Conservation (phyloP, 225 moss, liverwort and hornwort species). For the Sphagnum tenellum region DNA sequence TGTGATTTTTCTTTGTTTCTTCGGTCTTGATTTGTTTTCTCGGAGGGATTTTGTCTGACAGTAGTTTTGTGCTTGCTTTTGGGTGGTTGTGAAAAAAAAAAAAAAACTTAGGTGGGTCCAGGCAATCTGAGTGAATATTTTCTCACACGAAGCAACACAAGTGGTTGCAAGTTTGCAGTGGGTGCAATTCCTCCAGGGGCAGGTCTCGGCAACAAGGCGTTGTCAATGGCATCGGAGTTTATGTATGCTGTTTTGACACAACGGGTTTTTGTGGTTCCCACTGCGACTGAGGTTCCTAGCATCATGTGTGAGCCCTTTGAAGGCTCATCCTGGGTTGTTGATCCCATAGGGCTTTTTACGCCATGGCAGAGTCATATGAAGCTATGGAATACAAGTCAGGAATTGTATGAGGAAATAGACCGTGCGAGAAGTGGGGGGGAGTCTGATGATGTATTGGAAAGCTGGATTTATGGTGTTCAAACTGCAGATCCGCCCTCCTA, state of each 20-base stretch:
- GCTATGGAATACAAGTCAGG: neutral
- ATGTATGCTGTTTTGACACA: constrained; percentile 62
- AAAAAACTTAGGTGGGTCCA: too few relatives aligned
- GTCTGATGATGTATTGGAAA: too few relatives aligned
- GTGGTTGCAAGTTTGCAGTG: constrained; percentile 61
- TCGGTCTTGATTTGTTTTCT: too few relatives aligned
- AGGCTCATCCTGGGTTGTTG: constrained; percentile 56
- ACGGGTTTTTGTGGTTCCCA: constrained; percentile 51
- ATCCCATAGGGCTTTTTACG: constrained; percentile 5
- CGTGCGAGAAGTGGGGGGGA: constrained; percentile 4
- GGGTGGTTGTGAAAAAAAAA: too few relatives aligned
- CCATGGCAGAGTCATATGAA: neutral
- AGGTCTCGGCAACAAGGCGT: constrained; percentile 69
- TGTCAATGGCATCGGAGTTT: constrained; percentile 41
- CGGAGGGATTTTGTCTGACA: too few relatives aligned
- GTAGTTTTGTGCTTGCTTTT: too few relatives aligned
- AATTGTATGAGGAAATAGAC: neutral
- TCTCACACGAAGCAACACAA: constrained; percentile 25
- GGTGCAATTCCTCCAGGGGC: constrained; percentile 41
- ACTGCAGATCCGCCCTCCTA: too few relatives aligned
- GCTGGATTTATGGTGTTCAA: too few relatives aligned
- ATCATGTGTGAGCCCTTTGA: constrained; percentile 75
- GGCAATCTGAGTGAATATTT: constrained; percentile 38
- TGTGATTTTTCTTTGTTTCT: too few relatives aligned
- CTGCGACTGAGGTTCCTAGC: constrained; percentile 13